These are phyloP conservation scores for Magnaporthiopsis rhizophila DNA, from an alignment of 2,329 filamentous ascomycete genomes.

Conservation along the genomic window DNA sequence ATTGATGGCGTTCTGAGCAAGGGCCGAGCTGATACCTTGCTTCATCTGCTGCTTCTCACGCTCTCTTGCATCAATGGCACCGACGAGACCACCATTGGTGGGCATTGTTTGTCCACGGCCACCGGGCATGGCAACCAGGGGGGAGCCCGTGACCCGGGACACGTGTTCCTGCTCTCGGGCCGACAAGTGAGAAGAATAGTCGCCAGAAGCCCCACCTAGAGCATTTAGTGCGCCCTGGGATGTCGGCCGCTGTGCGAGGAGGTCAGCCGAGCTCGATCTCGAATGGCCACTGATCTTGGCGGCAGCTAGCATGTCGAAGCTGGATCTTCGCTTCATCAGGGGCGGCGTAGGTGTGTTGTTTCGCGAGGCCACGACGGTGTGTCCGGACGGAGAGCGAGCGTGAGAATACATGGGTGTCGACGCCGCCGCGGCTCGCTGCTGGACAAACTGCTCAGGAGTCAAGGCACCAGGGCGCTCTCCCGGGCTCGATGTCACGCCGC, in stretches of 20 bases:
- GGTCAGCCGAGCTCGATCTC: constrained; percentile 37
- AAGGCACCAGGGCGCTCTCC: constrained; percentile 39
- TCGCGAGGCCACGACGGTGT: constrained; percentile 31
- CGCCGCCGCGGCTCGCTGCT: constrained; percentile 56
- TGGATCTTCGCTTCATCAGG: constrained; percentile 28
- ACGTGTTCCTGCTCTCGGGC: constrained; percentile 84
- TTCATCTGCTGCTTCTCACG: constrained; percentile 66
- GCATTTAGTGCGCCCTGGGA: constrained; percentile 51
- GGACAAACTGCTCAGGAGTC: constrained; percentile 75
- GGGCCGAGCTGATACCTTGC: constrained; percentile 59
- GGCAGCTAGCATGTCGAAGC: constrained; percentile 29
- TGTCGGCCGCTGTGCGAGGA: constrained; percentile 38
- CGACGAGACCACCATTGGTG: constrained; percentile 58
- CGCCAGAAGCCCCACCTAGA: constrained; percentile 34
- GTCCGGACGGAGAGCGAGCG: constrained; percentile 49
- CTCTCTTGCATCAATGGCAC: constrained; percentile 72
- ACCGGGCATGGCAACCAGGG: constrained; percentile 61
- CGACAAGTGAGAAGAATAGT: constrained; percentile 53
- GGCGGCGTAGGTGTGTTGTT: constrained; percentile 35
- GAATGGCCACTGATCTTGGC: constrained; percentile 25
- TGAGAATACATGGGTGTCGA: constrained; percentile 51
- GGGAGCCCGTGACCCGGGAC: constrained; percentile 71
- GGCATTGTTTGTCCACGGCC: constrained; percentile 38
- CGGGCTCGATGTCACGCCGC: constrained; percentile 42
- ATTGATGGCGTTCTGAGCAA: constrained; percentile 65